phyloP scores from a whole-genome alignment of 352 stramenopile genomes.

The Phytophthora fragariae region DNA sequence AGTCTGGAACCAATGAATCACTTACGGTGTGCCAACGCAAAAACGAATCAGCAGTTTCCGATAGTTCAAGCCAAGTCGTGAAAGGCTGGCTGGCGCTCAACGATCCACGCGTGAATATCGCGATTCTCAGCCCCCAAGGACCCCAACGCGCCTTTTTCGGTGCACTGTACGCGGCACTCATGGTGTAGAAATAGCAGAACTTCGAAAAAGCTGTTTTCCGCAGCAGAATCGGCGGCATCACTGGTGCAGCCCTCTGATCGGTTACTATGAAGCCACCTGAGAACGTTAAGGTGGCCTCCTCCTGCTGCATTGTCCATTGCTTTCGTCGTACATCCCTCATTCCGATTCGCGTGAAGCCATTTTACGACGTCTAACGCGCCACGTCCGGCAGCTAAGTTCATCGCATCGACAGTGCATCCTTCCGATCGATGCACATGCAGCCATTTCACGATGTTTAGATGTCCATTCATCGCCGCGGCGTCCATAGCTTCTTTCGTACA shows the following conservation, averaged over 20 bases:
- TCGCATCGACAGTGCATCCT: background rate
- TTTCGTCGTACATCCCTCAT: background rate
- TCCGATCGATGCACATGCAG: slow-evolving; percentile 1
- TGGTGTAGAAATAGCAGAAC: slow-evolving; percentile 1
- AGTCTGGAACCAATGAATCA: too few relatives aligned
- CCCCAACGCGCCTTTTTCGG: background rate
- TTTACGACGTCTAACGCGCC: background rate
- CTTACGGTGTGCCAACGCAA: background rate
- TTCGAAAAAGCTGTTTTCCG: background rate
- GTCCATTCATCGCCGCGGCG: background rate
- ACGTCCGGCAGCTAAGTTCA: background rate
- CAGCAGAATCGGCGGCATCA: background rate
- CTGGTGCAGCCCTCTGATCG: background rate
- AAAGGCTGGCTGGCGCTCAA: background rate
- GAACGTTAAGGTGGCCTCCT: background rate
- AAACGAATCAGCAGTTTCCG: background rate
- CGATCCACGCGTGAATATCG: slow-evolving; percentile 3
- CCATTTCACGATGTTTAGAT: slow-evolving; percentile 2
- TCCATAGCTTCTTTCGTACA: background rate
- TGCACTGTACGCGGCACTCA: background rate
- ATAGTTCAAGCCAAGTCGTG: background rate
- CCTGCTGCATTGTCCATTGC: background rate
- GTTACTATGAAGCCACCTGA: background rate
- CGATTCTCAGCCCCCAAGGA: background rate
- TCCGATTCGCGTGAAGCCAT: slow-evolving; percentile 6